phyloP scores from a whole-genome alignment of 805 yeast species.

The Starmerella bacillaris region DNA sequence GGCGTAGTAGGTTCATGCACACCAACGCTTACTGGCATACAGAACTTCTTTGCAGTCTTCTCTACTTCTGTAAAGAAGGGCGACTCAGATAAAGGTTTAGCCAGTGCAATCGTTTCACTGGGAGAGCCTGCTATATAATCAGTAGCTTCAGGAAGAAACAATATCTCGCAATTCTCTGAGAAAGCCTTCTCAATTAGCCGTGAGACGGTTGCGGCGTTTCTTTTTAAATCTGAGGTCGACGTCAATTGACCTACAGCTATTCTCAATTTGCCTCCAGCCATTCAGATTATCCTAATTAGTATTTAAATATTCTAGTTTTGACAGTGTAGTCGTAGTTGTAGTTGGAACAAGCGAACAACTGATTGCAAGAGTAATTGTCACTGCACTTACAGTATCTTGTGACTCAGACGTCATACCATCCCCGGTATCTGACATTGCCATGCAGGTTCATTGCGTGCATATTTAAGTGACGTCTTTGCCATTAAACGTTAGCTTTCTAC shows the following conservation, averaged over 20 bases:
- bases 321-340: no score
- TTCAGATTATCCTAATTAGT: no score
- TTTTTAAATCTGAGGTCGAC: conserved; percentile 43
- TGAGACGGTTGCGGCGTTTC: conserved; percentile 43
- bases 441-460: no score
- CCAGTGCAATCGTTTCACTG: conserved; percentile 44
- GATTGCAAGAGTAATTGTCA: no score
- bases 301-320: no score
- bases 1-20: conserved; percentile 58
- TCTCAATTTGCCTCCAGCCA: conserved; percentile 7
- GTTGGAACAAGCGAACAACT: no score
- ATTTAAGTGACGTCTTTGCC: no score
- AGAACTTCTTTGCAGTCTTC: conserved; percentile 28
- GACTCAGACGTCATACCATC: no score
- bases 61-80: conserved; percentile 31
- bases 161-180: conserved; percentile 38
- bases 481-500: no score
- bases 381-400: no score
- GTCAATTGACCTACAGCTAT: conserved; percentile 53
- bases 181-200: conserved; percentile 49
- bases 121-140: conserved; percentile 69
- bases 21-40: conserved; percentile 56
- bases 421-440: no score
- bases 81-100: conserved; percentile 27
- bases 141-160: conserved; percentile 86